Evolutionary conservation across 805 yeast species (phyloP).

Genomic region (Metschnikowia hibisci): DNA sequence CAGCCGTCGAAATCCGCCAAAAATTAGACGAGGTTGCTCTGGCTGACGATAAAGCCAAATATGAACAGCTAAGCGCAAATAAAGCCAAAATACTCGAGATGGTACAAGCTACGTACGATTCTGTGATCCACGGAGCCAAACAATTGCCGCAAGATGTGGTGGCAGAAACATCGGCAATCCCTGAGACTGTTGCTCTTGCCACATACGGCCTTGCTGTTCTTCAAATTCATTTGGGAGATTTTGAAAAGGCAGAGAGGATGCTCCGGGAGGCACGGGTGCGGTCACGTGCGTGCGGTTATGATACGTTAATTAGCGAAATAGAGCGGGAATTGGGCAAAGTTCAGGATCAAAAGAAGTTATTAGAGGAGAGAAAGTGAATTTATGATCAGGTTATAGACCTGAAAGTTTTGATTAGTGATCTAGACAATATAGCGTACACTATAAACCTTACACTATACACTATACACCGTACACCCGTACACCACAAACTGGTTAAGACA

Average conservation of each 20-base stretch:
- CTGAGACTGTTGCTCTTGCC: slow-evolving; percentile 73
- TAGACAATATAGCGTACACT: too few species aligned
- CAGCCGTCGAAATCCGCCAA: slow-evolving; percentile 11
- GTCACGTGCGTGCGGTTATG: slow-evolving; percentile 63
- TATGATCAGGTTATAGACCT: not conserved
- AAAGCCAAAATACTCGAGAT: slow-evolving; percentile 26
- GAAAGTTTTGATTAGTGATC: too few species aligned
- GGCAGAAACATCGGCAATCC: slow-evolving; percentile 28
- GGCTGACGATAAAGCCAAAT: slow-evolving; percentile 28
- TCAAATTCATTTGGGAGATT: slow-evolving; percentile 54
- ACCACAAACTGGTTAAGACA: slow-evolving; percentile 7
- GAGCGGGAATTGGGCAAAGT: slow-evolving; percentile 63
- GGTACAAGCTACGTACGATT: slow-evolving; percentile 33
- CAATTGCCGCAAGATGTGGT: slow-evolving; percentile 26
- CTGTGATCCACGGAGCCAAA: slow-evolving; percentile 33
- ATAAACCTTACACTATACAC: too few species aligned
- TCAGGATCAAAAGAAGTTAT: slow-evolving; percentile 28
- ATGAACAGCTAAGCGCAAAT: slow-evolving; percentile 17
- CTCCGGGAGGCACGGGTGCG: slow-evolving; percentile 67
- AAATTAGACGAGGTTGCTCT: slow-evolving; percentile 12
- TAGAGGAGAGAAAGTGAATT: slow-evolving; percentile 5
- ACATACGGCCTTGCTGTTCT: slow-evolving; percentile 85
- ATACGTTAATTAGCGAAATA: slow-evolving; percentile 57
- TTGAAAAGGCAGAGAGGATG: slow-evolving; percentile 54
- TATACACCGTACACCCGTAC: too few species aligned